Conservation (phyloP, 345 rosid genomes). For the Mercurialis annua region DNA sequence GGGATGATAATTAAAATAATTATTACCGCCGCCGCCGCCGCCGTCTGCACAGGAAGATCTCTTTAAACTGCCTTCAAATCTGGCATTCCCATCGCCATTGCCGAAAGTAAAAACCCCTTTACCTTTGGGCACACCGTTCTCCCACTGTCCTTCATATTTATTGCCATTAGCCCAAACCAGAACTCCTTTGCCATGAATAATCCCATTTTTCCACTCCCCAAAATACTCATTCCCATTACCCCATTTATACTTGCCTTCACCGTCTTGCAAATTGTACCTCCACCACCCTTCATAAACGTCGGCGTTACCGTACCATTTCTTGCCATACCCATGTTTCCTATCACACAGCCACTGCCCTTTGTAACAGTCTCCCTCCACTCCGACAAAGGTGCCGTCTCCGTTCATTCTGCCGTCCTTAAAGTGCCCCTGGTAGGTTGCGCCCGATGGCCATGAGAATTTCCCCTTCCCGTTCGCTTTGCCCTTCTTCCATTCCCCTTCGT, state of each 20-base stretch:
- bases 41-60: constrained; percentile 25
- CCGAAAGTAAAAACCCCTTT: constrained; percentile 52
- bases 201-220: constrained; percentile 63
- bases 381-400: constrained; percentile 57
- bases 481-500: constrained; percentile 60
- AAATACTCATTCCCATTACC: constrained; percentile 54
- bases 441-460: constrained; percentile 71
- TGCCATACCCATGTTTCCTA: constrained; percentile 61
- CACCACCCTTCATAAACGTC: constrained; percentile 59
- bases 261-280: constrained; percentile 56
- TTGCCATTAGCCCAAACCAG: constrained; percentile 60
- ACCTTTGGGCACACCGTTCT: constrained; percentile 60
- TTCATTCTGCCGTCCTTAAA: constrained; percentile 64
- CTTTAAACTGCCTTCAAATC: constrained; percentile 20
- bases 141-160: constrained; percentile 60
- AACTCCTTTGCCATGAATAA: constrained; percentile 48
- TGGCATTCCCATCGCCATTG: constrained; percentile 9
- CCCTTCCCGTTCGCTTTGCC: constrained; percentile 63
- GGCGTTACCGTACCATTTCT: constrained; percentile 52
- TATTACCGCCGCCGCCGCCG: too few species aligned
- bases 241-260: constrained; percentile 63
- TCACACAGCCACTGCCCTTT: constrained; percentile 54
- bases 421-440: constrained; percentile 68
- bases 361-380: constrained; percentile 59
- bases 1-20: constrained; percentile 42